phyloP scores from a whole-genome alignment of 805 yeast genomes.

The Candida ulmi region DNA sequence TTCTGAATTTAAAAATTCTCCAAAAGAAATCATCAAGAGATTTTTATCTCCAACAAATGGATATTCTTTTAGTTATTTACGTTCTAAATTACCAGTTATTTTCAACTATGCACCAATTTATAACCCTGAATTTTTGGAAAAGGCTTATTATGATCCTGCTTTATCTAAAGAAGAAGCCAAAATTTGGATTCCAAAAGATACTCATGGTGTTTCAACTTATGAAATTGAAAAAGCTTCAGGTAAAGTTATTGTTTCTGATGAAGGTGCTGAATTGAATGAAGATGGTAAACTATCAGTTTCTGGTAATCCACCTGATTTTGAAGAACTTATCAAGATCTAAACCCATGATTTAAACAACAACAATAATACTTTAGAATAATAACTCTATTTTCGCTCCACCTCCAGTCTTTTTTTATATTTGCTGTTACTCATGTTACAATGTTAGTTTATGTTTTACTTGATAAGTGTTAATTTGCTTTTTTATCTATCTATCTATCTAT shows the following conservation, averaged over 20 bases:
- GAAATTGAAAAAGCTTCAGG: conserved; percentile 54
- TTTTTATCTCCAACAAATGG: conserved; percentile 36
- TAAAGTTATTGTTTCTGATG: conserved; percentile 50
- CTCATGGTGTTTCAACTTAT: conserved; percentile 57
- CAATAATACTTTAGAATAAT: too few species aligned
- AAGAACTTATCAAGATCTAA: conserved; percentile 25
- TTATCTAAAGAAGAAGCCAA: conserved; percentile 52
- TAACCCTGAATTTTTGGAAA: conserved; percentile 23
- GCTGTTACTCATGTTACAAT: neutral
- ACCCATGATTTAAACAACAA: too few species aligned
- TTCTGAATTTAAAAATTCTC: conserved; percentile 13
- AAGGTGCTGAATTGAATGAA: conserved; percentile 51
- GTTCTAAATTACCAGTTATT: conserved; percentile 31
- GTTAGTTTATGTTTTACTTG: neutral
- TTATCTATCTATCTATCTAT: too few species aligned
- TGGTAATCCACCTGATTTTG: conserved; percentile 71
- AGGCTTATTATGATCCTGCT: conserved; percentile 50
- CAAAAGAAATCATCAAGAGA: conserved; percentile 18
- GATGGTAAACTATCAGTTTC: conserved; percentile 47
- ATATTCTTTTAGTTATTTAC: conserved; percentile 40
- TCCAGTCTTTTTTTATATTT: too few species aligned
- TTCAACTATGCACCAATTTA: conserved; percentile 29
- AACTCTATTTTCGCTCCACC: too few species aligned
- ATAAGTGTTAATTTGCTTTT: too few species aligned
- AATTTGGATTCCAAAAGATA: conserved; percentile 68